Evolutionary conservation across 768 basidiomycete genomes (phyloP).

Genomic region (Amanita inopinata): DNA sequence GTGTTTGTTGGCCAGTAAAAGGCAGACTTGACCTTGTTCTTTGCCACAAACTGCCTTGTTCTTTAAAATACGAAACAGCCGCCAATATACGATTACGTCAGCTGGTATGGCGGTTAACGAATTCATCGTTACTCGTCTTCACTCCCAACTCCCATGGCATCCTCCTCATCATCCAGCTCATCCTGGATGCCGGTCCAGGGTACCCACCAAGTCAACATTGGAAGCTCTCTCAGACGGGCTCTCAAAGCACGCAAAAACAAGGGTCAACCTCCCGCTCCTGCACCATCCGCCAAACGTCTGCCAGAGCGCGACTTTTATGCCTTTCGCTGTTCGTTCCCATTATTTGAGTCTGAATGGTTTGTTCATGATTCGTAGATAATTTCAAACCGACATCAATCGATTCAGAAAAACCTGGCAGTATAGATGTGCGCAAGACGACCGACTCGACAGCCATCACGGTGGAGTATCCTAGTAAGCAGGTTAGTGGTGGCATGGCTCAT

Average conservation of each 20-base stretch:
- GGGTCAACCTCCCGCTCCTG: slow-evolving; percentile 24
- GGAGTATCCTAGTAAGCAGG: slow-evolving; percentile 60
- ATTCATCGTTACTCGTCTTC: not conserved
- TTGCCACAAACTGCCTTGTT: too few relatives aligned
- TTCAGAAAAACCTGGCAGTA: slow-evolving; percentile 48
- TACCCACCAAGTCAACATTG: slow-evolving; percentile 49
- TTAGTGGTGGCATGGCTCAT: slow-evolving; percentile 20
- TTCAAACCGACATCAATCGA: slow-evolving; percentile 72
- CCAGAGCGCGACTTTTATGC: slow-evolving; percentile 67
- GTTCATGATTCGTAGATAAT: slow-evolving; percentile 38
- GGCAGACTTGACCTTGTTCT: too few relatives aligned
- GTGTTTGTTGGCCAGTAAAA: too few relatives aligned
- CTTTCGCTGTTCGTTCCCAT: slow-evolving; percentile 52
- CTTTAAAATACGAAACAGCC: too few relatives aligned
- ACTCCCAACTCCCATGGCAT: slow-evolving; percentile 9
- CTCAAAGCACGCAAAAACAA: slow-evolving; percentile 66
- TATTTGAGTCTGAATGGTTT: not conserved
- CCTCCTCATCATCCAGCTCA: slow-evolving; percentile 24
- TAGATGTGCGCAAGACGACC: slow-evolving; percentile 47
- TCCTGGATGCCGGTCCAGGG: slow-evolving; percentile 54
- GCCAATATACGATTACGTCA: too few relatives aligned
- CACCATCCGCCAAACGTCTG: slow-evolving; percentile 31
- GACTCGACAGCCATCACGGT: slow-evolving; percentile 46
- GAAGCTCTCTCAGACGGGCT: slow-evolving; percentile 50
- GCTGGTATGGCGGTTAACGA: not conserved